Percentiles rank a stretch among this genome's conserved stretches.
phyloP scores from a whole-genome alignment of 1,284 basidiomycete genomes.

The Trichosporon sp. region DNA sequence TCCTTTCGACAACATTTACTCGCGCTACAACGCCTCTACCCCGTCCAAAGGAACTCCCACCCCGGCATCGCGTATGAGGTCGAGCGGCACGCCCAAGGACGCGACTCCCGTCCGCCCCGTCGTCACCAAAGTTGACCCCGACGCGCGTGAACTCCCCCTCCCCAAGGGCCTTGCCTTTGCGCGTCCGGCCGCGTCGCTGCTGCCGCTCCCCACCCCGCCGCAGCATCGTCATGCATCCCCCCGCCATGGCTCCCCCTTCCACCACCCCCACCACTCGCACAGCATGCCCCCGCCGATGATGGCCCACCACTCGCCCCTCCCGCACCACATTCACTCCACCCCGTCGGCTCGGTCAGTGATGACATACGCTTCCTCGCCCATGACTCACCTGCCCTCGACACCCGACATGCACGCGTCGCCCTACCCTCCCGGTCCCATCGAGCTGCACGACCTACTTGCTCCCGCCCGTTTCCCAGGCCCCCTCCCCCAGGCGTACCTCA shows the following conservation, averaged over 20 bases:
- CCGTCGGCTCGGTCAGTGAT: conserved; percentile 14
- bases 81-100: conserved; percentile 14
- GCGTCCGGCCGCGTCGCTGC: conserved; percentile 10
- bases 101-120: conserved; percentile 18
- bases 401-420: conserved; percentile 19
- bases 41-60: conserved; percentile 13
- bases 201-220: conserved; percentile 18
- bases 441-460: conserved; percentile 20
- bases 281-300: conserved; percentile 7
- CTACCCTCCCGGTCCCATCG: conserved; percentile 19
- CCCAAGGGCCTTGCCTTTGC: conserved; percentile 20
- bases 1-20: conserved; percentile 16
- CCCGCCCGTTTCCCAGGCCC: conserved; percentile 21
- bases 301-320: conserved; percentile 10
- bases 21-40: conserved; percentile 7
- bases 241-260: conserved; percentile 12
- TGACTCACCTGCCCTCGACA: conserved; percentile 23
- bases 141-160: conserved; percentile 20
- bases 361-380: conserved; percentile 19
- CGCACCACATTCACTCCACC: conserved; percentile 14
- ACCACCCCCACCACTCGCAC: conserved; percentile 8
- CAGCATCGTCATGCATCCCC: conserved; percentile 4
- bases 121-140: conserved; percentile 23
- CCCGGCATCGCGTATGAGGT: conserved; percentile 13
- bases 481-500: conserved; percentile 20